Conservation (phyloP, 805 yeast species). For the Schwanniomyces pseudopolymorphus region DNA sequence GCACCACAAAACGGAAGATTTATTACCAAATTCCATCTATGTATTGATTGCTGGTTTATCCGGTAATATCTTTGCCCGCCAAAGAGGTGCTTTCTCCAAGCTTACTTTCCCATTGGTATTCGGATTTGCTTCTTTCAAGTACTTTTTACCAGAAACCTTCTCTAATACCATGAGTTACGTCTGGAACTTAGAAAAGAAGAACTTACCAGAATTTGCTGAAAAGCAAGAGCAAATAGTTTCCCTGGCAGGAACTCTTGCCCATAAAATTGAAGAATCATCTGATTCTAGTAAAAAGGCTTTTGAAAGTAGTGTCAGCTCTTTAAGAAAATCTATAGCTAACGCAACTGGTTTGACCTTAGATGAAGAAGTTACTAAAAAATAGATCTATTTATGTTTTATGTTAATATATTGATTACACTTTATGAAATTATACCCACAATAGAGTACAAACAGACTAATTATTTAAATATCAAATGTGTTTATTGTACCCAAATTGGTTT, state of each 20-base stretch:
- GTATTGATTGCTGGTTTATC: slow-evolving; percentile 66
- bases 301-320: slow-evolving; percentile 32
- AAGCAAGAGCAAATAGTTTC: slow-evolving; percentile 54
- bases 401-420: not conserved
- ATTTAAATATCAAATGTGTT: too few relatives aligned
- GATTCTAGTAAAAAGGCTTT: slow-evolving; percentile 37
- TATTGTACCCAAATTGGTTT: too few relatives aligned
- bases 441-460: too few relatives aligned
- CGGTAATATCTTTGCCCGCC: slow-evolving; percentile 73
- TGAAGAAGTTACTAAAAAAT: slow-evolving; percentile 56
- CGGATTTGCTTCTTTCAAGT: slow-evolving; percentile 64
- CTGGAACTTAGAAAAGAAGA: slow-evolving; percentile 59
- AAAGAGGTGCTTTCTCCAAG: slow-evolving; percentile 56
- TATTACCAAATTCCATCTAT: slow-evolving; percentile 71
- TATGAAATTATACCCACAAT: not conserved
- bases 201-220: slow-evolving; percentile 62
- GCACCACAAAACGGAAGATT: slow-evolving; percentile 63
- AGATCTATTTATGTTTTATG: slow-evolving; percentile 5
- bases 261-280: slow-evolving; percentile 44
- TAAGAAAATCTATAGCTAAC: slow-evolving; percentile 47
- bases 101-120: slow-evolving; percentile 56
- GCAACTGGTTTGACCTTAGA: slow-evolving; percentile 70
- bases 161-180: slow-evolving; percentile 55
- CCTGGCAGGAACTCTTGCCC: slow-evolving; percentile 45
- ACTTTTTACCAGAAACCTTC: slow-evolving; percentile 73